Evolutionary conservation across 163 green algal species (phyloP).

Genomic region (Trebouxiophyceae sp.): DNA sequence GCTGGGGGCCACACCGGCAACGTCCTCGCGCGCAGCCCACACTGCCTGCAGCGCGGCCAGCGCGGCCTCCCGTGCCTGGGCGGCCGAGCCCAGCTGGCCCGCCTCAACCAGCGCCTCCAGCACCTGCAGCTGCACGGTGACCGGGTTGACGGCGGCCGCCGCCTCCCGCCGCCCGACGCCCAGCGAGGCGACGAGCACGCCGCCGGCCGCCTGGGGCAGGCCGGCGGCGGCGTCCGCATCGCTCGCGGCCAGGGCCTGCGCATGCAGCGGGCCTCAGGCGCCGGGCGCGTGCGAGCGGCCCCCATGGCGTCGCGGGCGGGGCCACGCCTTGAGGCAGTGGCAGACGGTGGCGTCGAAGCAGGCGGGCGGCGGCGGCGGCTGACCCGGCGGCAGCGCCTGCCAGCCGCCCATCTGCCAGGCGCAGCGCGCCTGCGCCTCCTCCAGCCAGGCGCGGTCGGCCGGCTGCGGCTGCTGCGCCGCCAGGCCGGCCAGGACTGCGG

Average conservation of each 20-base stretch:
- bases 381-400: not conserved
- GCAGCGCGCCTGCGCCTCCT: not conserved
- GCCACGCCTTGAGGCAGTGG: constrained; percentile 18
- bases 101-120: constrained; percentile 36
- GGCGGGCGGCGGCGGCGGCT: not conserved
- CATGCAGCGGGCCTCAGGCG: too few relatives aligned
- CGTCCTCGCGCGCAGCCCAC: not conserved
- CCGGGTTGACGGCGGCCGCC: constrained; percentile 34
- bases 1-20: too few relatives aligned
- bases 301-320: not conserved
- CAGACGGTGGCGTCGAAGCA: constrained; percentile 6
- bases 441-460: not conserved
- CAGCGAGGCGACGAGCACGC: not conserved
- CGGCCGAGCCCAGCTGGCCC: constrained; percentile 20
- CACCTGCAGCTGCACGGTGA: constrained; percentile 52
- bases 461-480: not conserved
- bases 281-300: not conserved
- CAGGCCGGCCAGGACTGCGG: not conserved
- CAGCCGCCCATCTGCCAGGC: constrained; percentile 22
- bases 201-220: constrained; percentile 6
- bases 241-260: constrained; percentile 7
- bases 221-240: constrained; percentile 14
- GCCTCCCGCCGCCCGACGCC: constrained; percentile 31
- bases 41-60: not conserved
- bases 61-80: not conserved